phyloP scores from a whole-genome alignment of 1,284 basidiomycete genomes.

The Apiotrichum mycotoxinovorans region DNA sequence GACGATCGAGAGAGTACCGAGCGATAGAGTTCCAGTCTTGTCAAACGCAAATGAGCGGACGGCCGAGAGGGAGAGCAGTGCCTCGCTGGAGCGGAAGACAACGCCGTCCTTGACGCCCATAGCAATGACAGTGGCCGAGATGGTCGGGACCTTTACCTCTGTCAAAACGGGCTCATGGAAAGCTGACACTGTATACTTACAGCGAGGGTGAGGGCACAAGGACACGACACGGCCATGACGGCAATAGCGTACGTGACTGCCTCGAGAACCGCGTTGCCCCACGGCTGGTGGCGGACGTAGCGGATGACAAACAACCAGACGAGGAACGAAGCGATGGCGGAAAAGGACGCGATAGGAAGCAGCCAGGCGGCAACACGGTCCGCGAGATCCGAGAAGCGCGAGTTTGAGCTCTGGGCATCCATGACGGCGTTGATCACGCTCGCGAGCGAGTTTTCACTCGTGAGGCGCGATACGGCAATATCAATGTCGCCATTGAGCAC shows the following conservation, averaged over 20 bases:
- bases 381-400: slow-evolving; percentile 21
- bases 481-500: slow-evolving; percentile 49
- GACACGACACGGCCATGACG: slow-evolving; percentile 53
- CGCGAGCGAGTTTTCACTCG: slow-evolving; percentile 54
- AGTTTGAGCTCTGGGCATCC: slow-evolving; percentile 19
- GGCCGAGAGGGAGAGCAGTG: slow-evolving; percentile 40
- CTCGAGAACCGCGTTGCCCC: slow-evolving; percentile 38
- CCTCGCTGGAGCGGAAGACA: slow-evolving; percentile 28
- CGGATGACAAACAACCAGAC: slow-evolving; percentile 50
- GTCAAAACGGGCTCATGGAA: neutral
- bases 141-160: slow-evolving; percentile 7
- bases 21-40: slow-evolving; percentile 53
- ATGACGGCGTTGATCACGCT: slow-evolving; percentile 51
- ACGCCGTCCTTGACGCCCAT: slow-evolving; percentile 17
- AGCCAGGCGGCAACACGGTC: slow-evolving; percentile 23
- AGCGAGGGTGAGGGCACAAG: slow-evolving; percentile 49
- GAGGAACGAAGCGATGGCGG: slow-evolving; percentile 41
- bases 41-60: slow-evolving; percentile 52
- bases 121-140: slow-evolving; percentile 14
- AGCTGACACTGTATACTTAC: neutral
- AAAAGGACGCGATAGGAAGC: slow-evolving; percentile 12
- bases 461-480: slow-evolving; percentile 49
- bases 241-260: slow-evolving; percentile 53
- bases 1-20: slow-evolving; percentile 7
- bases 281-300: slow-evolving; percentile 35